Conservation (phyloP, 768 basidiomycete genomes). For the Hemileccinum rubropunctum region DNA sequence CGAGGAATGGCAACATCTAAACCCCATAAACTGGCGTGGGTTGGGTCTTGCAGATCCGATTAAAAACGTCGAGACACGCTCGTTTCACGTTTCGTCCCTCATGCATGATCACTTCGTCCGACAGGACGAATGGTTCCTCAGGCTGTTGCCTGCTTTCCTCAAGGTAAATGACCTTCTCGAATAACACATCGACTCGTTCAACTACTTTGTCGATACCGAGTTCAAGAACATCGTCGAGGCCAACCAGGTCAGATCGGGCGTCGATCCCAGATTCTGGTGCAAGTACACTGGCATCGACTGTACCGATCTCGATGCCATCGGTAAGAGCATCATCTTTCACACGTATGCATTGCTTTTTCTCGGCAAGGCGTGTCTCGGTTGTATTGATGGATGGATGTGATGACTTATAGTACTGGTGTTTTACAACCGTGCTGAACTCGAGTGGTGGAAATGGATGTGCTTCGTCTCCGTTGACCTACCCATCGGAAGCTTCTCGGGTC, state of each 20-base stretch:
- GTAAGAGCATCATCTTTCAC: slow-evolving; percentile 88
- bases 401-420: slow-evolving; percentile 40
- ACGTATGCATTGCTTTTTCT: slow-evolving; percentile 24
- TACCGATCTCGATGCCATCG: slow-evolving; percentile 75
- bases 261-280: slow-evolving; percentile 95
- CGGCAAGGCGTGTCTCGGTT: neutral
- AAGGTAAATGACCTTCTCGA: slow-evolving; percentile 98
- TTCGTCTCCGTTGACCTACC: slow-evolving; percentile 52
- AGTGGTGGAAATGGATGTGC: slow-evolving; percentile 37
- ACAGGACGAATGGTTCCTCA: slow-evolving; percentile 99
- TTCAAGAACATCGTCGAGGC: slow-evolving; percentile 95
- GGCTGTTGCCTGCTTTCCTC: slow-evolving; percentile 92
- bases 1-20: slow-evolving; percentile 59
- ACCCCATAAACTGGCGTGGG: slow-evolving; percentile 65
- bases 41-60: slow-evolving; percentile 85
- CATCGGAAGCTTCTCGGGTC: slow-evolving; percentile 40
- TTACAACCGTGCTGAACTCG: slow-evolving; percentile 42
- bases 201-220: slow-evolving; percentile 96
- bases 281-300: slow-evolving; percentile 95
- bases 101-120: neutral
- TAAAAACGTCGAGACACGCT: slow-evolving; percentile 84
- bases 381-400: neutral
- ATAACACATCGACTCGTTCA: slow-evolving; percentile 98
- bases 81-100: neutral
- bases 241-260: slow-evolving; percentile 93